Conservation (phyloP, 176 grass and related monocot genomes). For the Alloteropsis semialata region DNA sequence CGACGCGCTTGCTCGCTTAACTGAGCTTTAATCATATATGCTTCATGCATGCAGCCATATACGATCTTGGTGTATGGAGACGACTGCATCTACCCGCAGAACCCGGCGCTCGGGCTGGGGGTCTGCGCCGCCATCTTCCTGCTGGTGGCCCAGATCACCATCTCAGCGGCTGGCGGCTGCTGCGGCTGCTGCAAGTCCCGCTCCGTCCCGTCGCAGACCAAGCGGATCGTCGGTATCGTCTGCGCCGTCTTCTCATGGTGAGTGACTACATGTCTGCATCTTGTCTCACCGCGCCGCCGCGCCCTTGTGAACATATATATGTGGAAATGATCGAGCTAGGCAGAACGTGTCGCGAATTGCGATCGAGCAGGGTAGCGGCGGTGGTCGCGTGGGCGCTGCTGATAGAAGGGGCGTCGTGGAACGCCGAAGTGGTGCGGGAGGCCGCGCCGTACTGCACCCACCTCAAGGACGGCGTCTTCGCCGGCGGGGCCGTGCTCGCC, state of each 20-base stretch:
- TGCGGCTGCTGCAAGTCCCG: conserved; percentile 37
- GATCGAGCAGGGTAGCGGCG: background rate
- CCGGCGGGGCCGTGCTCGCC: conserved; percentile 17
- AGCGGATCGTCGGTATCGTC: conserved; percentile 7
- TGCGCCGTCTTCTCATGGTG: conserved; percentile 4
- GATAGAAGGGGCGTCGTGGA: conserved; percentile 18
- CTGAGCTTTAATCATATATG: background rate
- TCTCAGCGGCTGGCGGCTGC: conserved; percentile 10
- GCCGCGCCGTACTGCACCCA: background rate
- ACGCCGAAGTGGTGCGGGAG: background rate
- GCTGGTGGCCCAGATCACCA: background rate
- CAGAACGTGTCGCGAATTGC: background rate
- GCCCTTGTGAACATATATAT: background rate
- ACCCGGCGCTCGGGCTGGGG: background rate
- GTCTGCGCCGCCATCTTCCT: conserved; percentile 31
- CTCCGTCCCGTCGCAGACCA: conserved; percentile 15
- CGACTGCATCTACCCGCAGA: background rate
- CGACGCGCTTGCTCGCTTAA: background rate
- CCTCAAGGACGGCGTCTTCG: conserved; percentile 39
- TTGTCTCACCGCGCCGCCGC: too few relatives aligned
- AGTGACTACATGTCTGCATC: background rate
- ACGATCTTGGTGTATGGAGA: background rate
- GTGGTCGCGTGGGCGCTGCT: conserved; percentile 19
- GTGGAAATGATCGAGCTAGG: background rate
- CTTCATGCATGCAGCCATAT: background rate